Percentiles rank a stretch among this genome's conserved stretches.
phyloP scores from a whole-genome alignment of 495 filamentous ascomycete species.

The Poronia punctata region DNA sequence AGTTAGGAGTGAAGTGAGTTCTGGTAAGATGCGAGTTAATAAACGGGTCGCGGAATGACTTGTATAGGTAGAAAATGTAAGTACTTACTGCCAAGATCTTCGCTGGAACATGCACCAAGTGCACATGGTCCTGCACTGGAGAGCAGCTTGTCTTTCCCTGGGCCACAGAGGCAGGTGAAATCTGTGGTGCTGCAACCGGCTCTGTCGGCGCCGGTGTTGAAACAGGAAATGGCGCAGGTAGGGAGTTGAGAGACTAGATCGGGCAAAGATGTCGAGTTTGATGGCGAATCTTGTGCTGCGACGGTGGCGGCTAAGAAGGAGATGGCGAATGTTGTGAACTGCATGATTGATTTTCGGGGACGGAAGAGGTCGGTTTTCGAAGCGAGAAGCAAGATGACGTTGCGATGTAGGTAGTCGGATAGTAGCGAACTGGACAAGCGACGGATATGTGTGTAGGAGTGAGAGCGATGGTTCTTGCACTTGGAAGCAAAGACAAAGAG shows the following conservation, averaged over 20 bases:
- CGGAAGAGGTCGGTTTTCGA: not conserved
- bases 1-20: conserved; percentile 10
- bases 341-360: conserved; percentile 13
- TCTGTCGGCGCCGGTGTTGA: conserved; percentile 9
- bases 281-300: conserved; percentile 23
- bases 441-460: no score
- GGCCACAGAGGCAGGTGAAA: conserved; percentile 21
- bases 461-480: no score
- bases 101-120: conserved; percentile 9
- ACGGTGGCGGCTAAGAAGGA: conserved; percentile 19
- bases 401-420: no score
- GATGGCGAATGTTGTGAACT: conserved; percentile 12
- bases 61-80: not conserved
- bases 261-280: conserved; percentile 23
- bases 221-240: conserved; percentile 20
- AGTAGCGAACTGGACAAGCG: no score
- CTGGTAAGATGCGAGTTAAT: conserved; percentile 15
- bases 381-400: no score
- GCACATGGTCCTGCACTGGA: conserved; percentile 15
- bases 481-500: no score
- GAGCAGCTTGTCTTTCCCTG: conserved; percentile 11
- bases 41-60: not conserved
- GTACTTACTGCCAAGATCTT: conserved; percentile 19
- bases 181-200: conserved; percentile 20
- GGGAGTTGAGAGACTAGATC: conserved; percentile 22